Evolutionary conservation across 805 yeast genomes (phyloP), one percentile per base, ranked within the genome.

Genomic region (Yarrowia porcina): DNA sequence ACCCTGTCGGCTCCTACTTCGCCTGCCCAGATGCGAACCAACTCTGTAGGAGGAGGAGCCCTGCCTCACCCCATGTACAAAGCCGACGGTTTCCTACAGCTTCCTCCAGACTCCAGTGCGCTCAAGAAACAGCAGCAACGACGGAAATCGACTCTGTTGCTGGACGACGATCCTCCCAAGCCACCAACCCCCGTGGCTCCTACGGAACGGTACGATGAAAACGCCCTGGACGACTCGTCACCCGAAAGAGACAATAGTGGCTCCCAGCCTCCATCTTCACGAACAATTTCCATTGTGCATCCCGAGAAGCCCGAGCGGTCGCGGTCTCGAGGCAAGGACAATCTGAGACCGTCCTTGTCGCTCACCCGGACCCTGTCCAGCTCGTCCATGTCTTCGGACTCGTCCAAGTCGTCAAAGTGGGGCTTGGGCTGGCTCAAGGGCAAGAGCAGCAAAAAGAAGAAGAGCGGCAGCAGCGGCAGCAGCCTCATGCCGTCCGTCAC

Each of bases 321-420:
- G 12, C 18, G 49, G n/a, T 56, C 47, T 30, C 49, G 61, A 20
- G 49, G 49, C 2, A 39, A 56, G 47, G 61, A 56, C 38, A 30
- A 18, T 28, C 21, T 56, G 23, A 36, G 61, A 12, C 61, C 61
- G 3, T 30, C 61, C 8, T 12, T 56, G 35, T 56, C 61, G 38
- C 61, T 56, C 12, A 56, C 61, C 18, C 38, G 61, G 18, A 39
- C 61, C 9, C 61, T 56, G 12, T 56, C 61, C 28, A 56, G 21
- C 61, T 56, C 61, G n/a, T 39, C 50, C 20, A 4, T 28, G 61
- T 56, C 61, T 17, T 56, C 61, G 12, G 32, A 41, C 49, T 56
- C 61, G 28, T 56, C 61, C 49, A 56, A 41, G 39, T 39, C 61
- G 36, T 56, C 59, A 21, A 56, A 56, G 23, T 56, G 61, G 61